phyloP scores from a whole-genome alignment of 2,329 filamentous ascomycete species.

The Fusarium stilboides region DNA sequence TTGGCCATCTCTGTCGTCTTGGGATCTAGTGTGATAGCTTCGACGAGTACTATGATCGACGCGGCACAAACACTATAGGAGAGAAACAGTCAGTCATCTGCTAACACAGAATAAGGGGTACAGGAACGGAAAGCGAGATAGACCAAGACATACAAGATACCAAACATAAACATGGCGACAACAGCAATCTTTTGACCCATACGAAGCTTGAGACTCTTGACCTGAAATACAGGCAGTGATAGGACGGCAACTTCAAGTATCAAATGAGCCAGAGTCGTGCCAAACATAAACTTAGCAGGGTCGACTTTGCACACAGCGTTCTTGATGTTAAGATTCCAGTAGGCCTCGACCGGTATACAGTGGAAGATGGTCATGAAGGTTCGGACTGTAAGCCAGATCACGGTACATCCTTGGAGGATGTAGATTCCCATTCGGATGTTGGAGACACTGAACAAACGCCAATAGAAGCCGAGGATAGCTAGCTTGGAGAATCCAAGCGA shows the following conservation, averaged over 20 bases:
- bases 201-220: slow-evolving; percentile 34
- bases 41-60: slow-evolving; percentile 30
- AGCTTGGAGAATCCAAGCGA: slow-evolving; percentile 38
- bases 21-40: slow-evolving; percentile 28
- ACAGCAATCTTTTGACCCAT: slow-evolving; percentile 35
- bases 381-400: slow-evolving; percentile 40
- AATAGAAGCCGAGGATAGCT: slow-evolving; percentile 37
- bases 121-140: not conserved
- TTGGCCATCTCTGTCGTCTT: slow-evolving; percentile 34
- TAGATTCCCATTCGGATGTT: slow-evolving; percentile 34
- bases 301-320: slow-evolving; percentile 32
- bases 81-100: not conserved
- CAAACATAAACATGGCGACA: slow-evolving; percentile 39
- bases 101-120: not conserved
- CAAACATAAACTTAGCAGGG: slow-evolving; percentile 40
- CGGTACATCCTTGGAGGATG: slow-evolving; percentile 30
- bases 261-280: slow-evolving; percentile 36
- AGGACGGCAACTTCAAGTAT: slow-evolving; percentile 35
- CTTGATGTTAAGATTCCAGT: slow-evolving; percentile 38
- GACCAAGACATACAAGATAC: slow-evolving; percentile 34
- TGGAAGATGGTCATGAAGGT: slow-evolving; percentile 42
- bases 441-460: slow-evolving; percentile 36
- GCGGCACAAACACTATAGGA: slow-evolving; percentile 25
- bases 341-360: slow-evolving; percentile 30
- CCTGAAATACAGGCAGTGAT: slow-evolving; percentile 36